These are phyloP conservation scores for Rhizoclosmatium sp. DNA, from an alignment of 192 early-diverging fungal species.

Conservation along the genomic window DNA sequence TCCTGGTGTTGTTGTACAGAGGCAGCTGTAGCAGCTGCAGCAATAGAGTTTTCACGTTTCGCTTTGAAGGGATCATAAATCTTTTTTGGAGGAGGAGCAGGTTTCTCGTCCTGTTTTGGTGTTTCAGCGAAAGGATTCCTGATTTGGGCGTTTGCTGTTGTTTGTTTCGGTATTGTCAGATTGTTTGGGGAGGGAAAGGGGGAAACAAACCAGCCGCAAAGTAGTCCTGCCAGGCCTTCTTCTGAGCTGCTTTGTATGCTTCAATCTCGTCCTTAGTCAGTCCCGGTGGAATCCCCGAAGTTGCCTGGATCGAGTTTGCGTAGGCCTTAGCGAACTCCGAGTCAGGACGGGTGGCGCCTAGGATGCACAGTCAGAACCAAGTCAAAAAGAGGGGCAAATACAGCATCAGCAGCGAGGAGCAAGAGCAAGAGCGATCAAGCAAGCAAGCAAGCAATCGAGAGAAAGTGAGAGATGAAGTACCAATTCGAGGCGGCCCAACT, in stretches of 20 bases:
- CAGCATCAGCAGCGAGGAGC: too few relatives aligned
- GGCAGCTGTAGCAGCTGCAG: background rate
- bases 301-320: background rate
- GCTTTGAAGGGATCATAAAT: slow-evolving; percentile 28
- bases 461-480: too few relatives aligned
- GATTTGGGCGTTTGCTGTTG: slow-evolving; percentile 18
- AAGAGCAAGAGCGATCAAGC: too few relatives aligned
- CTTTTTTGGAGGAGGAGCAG: background rate
- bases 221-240: slow-evolving; percentile 18
- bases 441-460: too few relatives aligned
- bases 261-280: background rate
- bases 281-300: background rate
- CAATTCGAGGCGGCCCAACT: too few relatives aligned
- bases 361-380: too few relatives aligned
- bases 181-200: background rate
- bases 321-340: background rate
- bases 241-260: slow-evolving; percentile 20
- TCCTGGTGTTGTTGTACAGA: background rate
- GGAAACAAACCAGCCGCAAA: slow-evolving; percentile 1
- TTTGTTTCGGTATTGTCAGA: background rate
- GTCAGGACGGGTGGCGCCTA: background rate
- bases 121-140: slow-evolving; percentile 17
- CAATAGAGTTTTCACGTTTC: background rate
- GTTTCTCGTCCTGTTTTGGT: background rate
- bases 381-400: too few relatives aligned